Percentiles rank a stretch among this genome's conserved stretches.
Evolutionary conservation across 495 filamentous ascomycete genomes (phyloP).

Genomic region (Daldinia decipiens): DNA sequence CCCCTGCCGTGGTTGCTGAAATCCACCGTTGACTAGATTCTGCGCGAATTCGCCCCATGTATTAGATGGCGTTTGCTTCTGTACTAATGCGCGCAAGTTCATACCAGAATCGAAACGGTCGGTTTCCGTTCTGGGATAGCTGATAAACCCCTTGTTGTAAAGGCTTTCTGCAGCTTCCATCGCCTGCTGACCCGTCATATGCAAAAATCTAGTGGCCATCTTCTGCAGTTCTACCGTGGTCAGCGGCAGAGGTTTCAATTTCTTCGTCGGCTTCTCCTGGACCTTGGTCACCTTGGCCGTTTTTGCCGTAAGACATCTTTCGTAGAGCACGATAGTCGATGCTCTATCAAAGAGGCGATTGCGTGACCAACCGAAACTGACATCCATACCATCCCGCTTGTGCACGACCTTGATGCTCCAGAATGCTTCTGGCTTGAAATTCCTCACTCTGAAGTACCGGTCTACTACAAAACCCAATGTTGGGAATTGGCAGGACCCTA

Average conservation of each 20-base stretch:
- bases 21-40: conserved; percentile 79
- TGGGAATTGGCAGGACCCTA: conserved; percentile 96
- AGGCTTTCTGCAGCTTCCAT: conserved; percentile 92
- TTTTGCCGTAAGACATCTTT: conserved; percentile 82
- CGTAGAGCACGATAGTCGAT: conserved; percentile 81
- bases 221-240: conserved; percentile 99
- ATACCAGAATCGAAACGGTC: conserved; percentile 95
- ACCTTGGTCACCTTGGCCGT: conserved; percentile 83
- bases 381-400: conserved; percentile 77
- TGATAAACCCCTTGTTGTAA: conserved; percentile 95
- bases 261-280: conserved; percentile 88
- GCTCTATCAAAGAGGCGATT: conserved; percentile 88
- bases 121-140: conserved; percentile 96
- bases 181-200: conserved; percentile 84
- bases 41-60: conserved; percentile 87
- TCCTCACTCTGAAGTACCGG: conserved; percentile 88
- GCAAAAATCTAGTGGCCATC: conserved; percentile 85
- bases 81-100: conserved; percentile 79
- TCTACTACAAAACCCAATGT: conserved; percentile 97
- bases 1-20: conserved; percentile 82
- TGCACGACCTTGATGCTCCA: conserved; percentile 92
- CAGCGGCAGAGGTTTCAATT: conserved; percentile 91
- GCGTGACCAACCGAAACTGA: conserved; percentile 86
- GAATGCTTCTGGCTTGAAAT: conserved; percentile 92
- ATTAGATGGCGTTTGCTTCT: conserved; percentile 81